Conservation (phyloP, 495 filamentous ascomycete species). For the Glonium stellatum region DNA sequence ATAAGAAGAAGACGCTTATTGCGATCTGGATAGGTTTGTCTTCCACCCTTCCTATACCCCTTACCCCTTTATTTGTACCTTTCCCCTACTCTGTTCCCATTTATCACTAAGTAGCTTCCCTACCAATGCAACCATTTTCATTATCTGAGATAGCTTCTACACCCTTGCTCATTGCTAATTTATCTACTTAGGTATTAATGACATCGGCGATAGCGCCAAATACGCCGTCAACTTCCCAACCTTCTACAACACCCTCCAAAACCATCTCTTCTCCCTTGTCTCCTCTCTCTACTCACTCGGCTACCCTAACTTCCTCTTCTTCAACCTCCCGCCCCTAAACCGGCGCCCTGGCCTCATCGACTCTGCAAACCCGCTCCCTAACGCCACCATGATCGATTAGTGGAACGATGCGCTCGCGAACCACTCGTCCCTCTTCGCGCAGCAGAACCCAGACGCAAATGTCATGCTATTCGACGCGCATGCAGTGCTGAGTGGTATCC, state of each 20-base stretch:
- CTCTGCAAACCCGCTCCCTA: conserved; percentile 36
- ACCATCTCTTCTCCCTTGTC: conserved; percentile 39
- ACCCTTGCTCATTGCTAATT: too few species aligned
- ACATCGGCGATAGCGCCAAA: conserved; percentile 23
- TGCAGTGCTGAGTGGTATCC: conserved; percentile 36
- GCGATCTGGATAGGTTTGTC: conserved; percentile 5
- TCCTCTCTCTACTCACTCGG: conserved; percentile 39
- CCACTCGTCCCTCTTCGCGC: conserved; percentile 28
- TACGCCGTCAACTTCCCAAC: conserved; percentile 16
- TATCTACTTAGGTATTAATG: conserved; percentile 20
- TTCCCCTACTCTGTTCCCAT: too few species aligned
- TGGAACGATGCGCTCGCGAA: conserved; percentile 37
- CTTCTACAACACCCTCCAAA: conserved; percentile 35
- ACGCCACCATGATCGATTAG: conserved; percentile 42
- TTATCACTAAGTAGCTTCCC: too few species aligned
- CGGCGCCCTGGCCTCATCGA: conserved; percentile 37
- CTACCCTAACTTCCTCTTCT: conserved; percentile 43
- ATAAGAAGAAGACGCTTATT: conserved; percentile 5
- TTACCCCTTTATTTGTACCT: too few species aligned
- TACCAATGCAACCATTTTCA: too few species aligned
- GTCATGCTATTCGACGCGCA: conserved; percentile 43
- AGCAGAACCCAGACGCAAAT: conserved; percentile 30
- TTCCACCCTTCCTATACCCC: too few species aligned
- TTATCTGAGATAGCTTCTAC: too few species aligned
- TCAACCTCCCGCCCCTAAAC: conserved; percentile 48